Base-by-base conservation (phyloP, 1,139 yeast genomes). In the Candida gigantensis region DNA sequence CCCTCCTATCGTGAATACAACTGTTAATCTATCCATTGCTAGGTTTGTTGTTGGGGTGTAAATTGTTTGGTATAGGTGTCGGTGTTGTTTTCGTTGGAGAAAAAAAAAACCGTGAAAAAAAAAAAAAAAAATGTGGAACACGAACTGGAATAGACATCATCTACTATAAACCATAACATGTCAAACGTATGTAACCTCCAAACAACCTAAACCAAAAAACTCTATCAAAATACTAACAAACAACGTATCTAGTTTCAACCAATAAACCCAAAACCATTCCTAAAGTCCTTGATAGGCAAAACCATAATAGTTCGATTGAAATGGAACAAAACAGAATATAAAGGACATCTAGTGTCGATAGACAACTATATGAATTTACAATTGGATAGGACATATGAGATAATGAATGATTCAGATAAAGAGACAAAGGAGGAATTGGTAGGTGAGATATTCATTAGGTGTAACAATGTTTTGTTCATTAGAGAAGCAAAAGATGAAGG, bases 291-390 rank as follows among this genome's bases (percentile, higher is more conserved):
- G 32, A 71, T 84, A 14, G 82, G 84, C 40, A 74, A 81, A 43
- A 68, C 67, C 15, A 89, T 92, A 11, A 64, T 83, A n/a, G 95
- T 92, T n/a, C 77, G 92, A 38, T 74, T 92, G 45, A 92, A 92
- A 60, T 94, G 96, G 85, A 92, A 89, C 55, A 79, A 78, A 46
- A 85, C 96, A n/a, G 95, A 89, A 57, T 92, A 92, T 62, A 74
- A 68, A 42, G 98, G 98, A 1, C 74, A 60, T n/a, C 72, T 92
- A 33, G 64, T 81, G 11, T 81, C 96, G 1, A 84, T 88, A 19
- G 99, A 92, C 57, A 87, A 88, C 50, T 94, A 92, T 63, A 92
- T 94, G 92, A 94, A 92, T 53, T 51, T 92, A 26, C 90, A 88
- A 55, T 66, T 92, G 28, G 81, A 77, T 28, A 76, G 81, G 24